A percentile compares a stretch with the other conserved stretches of the same genome.
Evolutionary conservation across 2,329 filamentous ascomycete genomes (phyloP).

Genomic region (Cladophialophora chaetospira): DNA sequence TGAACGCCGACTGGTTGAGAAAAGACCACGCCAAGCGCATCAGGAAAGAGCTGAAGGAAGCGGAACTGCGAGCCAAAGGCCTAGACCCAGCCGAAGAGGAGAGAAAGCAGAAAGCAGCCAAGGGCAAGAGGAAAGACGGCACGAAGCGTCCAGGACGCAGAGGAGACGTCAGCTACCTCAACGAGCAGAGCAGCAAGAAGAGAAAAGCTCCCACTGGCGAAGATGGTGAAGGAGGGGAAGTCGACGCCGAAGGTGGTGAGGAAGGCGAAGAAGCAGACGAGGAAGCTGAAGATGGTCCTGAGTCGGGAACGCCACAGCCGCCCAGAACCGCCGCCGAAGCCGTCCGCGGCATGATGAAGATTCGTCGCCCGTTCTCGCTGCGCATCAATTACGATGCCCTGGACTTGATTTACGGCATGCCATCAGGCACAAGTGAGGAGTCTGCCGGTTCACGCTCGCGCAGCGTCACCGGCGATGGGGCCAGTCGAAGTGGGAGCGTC

Average conservation of each 20-base stretch:
- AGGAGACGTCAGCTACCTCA: slow-evolving; percentile 49
- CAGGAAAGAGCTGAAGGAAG: slow-evolving; percentile 65
- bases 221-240: slow-evolving; percentile 5
- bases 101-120: slow-evolving; percentile 34
- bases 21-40: slow-evolving; percentile 82
- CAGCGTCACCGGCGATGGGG: slow-evolving; percentile 10
- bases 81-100: slow-evolving; percentile 34
- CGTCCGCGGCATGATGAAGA: slow-evolving; percentile 31
- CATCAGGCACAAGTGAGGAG: slow-evolving; percentile 15
- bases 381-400: slow-evolving; percentile 33
- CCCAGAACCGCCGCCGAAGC: slow-evolving; percentile 27
- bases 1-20: slow-evolving; percentile 92
- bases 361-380: slow-evolving; percentile 30
- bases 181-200: slow-evolving; percentile 43
- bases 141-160: slow-evolving; percentile 48
- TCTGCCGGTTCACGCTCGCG: slow-evolving; percentile 13
- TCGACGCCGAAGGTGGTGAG: slow-evolving; percentile 1
- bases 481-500: slow-evolving; percentile 10
- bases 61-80: slow-evolving; percentile 46
- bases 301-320: no score
- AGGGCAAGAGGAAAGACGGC: slow-evolving; percentile 50
- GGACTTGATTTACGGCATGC: slow-evolving; percentile 27
- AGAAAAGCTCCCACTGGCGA: background rate
- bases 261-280: slow-evolving; percentile 7
- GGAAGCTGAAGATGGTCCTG: background rate